Evolutionary conservation across 75 land plant species (phyloP).

Genomic region (Cupressus sempervirens): DNA sequence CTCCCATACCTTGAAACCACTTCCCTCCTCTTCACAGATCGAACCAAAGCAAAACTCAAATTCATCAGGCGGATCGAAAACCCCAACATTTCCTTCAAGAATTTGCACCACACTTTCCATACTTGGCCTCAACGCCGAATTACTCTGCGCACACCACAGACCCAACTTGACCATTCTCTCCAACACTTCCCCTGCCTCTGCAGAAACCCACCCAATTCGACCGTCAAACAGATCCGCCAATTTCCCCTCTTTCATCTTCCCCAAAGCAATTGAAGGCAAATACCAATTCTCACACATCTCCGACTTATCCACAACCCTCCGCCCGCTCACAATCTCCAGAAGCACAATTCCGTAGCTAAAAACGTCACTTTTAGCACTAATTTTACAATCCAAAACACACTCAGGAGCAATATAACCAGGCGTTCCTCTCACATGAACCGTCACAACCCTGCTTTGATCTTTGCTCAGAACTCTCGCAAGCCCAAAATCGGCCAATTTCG

Average conservation of each 20-base stretch:
- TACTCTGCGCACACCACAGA: constrained; percentile 21
- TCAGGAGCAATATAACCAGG: constrained; percentile 34
- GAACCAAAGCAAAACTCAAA: background rate
- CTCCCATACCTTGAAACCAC: no score
- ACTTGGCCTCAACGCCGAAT: constrained; percentile 9
- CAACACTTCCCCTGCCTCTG: background rate
- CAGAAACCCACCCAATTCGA: background rate
- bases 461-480: constrained; percentile 16
- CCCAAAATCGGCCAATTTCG: constrained; percentile 35
- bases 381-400: constrained; percentile 6
- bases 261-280: background rate
- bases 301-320: background rate
- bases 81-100: constrained; percentile 9
- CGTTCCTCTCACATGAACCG: constrained; percentile 20
- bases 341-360: constrained; percentile 30
- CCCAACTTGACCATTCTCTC: background rate
- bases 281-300: background rate
- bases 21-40: background rate
- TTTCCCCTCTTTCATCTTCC: background rate
- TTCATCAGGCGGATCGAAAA: constrained; percentile 1
- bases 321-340: constrained; percentile 16
- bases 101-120: constrained; percentile 21
- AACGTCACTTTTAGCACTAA: constrained; percentile 26
- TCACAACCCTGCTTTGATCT: constrained; percentile 17
- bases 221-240: background rate